Conservation (phyloP, 2,329 filamentous ascomycete genomes). For the Penicillium sp. region DNA sequence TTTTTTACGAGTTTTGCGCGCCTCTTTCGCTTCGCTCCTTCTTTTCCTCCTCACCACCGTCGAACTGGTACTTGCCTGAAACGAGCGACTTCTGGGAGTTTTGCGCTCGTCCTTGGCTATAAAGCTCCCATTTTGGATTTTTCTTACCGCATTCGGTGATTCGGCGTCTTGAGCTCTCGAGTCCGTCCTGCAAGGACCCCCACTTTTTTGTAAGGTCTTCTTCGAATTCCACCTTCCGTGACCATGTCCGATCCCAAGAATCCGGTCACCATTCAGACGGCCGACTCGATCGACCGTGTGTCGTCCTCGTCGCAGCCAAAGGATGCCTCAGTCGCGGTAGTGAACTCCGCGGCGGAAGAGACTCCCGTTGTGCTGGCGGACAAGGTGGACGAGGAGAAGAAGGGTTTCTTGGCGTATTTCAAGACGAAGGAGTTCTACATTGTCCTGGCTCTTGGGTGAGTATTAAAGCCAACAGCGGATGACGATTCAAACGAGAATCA, state of each 20-base stretch:
- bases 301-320: slow-evolving; percentile 26
- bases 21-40: slow-evolving; percentile 14
- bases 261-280: slow-evolving; percentile 30
- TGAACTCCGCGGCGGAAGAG: slow-evolving; percentile 19
- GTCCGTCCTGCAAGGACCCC: slow-evolving; percentile 15
- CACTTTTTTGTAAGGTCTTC: slow-evolving; percentile 11
- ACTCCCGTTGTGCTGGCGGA: slow-evolving; percentile 36
- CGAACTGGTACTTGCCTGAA: slow-evolving; percentile 19
- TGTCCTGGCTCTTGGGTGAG: slow-evolving; percentile 72
- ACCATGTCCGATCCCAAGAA: slow-evolving; percentile 37
- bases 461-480: slow-evolving; percentile 14
- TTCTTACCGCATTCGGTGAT: slow-evolving; percentile 4
- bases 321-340: slow-evolving; percentile 23
- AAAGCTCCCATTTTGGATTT: slow-evolving; percentile 50
- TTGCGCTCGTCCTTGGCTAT: slow-evolving; percentile 55
- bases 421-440: slow-evolving; percentile 86
- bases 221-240: slow-evolving; percentile 8
- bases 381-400: slow-evolving; percentile 48
- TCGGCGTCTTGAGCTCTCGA: neutral
- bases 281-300: slow-evolving; percentile 5
- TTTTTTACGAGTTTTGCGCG: slow-evolving; percentile 17
- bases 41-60: slow-evolving; percentile 9
- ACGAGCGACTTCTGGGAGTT: slow-evolving; percentile 62
- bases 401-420: slow-evolving; percentile 69
- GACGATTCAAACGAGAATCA: neutral